Conservation (phyloP, 805 yeast species). For the Hanseniaspora guilliermondii region DNA sequence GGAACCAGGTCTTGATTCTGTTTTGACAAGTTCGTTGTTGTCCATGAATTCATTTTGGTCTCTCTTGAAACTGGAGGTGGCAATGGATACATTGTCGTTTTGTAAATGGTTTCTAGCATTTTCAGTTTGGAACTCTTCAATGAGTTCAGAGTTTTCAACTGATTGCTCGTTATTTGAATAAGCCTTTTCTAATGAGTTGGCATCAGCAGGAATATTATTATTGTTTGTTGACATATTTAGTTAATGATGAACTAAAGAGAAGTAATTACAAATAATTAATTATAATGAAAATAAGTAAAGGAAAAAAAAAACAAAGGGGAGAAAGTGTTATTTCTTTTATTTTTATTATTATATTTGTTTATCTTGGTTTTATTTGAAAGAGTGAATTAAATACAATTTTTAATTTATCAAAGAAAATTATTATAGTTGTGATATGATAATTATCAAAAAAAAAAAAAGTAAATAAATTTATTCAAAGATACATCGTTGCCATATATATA, state of each 20-base stretch:
- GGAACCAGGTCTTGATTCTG: constrained; percentile 20
- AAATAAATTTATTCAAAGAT: too few species aligned
- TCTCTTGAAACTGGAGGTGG: neutral
- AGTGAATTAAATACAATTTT: too few species aligned
- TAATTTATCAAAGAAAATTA: too few species aligned
- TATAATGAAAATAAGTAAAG: too few species aligned
- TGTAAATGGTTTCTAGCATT: neutral
- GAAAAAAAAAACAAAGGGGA: too few species aligned
- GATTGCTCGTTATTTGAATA: neutral
- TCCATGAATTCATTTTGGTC: constrained; percentile 16
- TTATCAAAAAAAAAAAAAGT: too few species aligned
- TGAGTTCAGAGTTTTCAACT: constrained; percentile 4
- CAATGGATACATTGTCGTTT: neutral
- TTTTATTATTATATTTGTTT: too few species aligned
- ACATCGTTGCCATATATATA: too few species aligned
- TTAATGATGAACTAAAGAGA: neutral
- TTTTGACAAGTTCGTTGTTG: constrained; percentile 23
- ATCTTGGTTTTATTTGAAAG: too few species aligned
- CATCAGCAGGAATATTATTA: neutral
- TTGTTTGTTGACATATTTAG: neutral
- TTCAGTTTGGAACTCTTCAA: constrained; percentile 8
- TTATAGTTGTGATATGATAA: too few species aligned
- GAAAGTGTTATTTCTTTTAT: too few species aligned
- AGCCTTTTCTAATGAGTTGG: neutral
- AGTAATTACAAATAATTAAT: too few species aligned